Evolutionary conservation across 371 early-diverging fungal species (phyloP).

Genomic region (Vairimorpha necatrix): DNA sequence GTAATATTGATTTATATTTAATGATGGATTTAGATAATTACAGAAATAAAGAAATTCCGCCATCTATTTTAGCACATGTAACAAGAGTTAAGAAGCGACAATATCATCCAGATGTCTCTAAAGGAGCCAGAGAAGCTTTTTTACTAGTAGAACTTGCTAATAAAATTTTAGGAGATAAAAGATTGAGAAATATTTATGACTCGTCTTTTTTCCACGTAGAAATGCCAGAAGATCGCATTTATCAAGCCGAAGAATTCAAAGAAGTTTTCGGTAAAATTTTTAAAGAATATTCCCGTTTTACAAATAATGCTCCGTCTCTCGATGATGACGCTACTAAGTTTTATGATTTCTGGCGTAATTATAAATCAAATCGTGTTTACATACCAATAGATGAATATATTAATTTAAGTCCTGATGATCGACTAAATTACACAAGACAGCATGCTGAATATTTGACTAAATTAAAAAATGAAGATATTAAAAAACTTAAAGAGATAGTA

Average conservation of each 20-base stretch:
- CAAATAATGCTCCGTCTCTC: slow-evolving; percentile 74
- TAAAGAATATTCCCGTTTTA: slow-evolving; percentile 74
- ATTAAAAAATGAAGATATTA: slow-evolving; percentile 51
- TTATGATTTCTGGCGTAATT: slow-evolving; percentile 87
- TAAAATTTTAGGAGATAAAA: slow-evolving; percentile 81
- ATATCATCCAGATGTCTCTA: slow-evolving; percentile 59
- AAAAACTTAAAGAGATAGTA: slow-evolving; percentile 57
- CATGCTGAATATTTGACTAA: slow-evolving; percentile 51
- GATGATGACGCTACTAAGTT: slow-evolving; percentile 80
- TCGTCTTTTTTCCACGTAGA: slow-evolving; percentile 76
- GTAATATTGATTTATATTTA: slow-evolving; percentile 61
- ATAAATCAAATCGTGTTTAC: slow-evolving; percentile 91
- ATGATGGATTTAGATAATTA: slow-evolving; percentile 55
- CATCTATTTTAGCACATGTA: slow-evolving; percentile 38
- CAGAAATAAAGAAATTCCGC: slow-evolving; percentile 36
- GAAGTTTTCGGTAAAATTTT: slow-evolving; percentile 77
- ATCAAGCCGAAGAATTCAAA: slow-evolving; percentile 77
- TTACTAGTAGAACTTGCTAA: slow-evolving; percentile 68
- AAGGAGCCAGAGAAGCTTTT: slow-evolving; percentile 54
- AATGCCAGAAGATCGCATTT: slow-evolving; percentile 67
- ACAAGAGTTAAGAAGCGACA: slow-evolving; percentile 42
- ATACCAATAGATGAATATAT: slow-evolving; percentile 84
- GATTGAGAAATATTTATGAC: slow-evolving; percentile 85
- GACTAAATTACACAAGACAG: slow-evolving; percentile 43
- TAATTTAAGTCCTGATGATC: slow-evolving; percentile 38